These are phyloP conservation scores for Alopecurus myosuroides DNA, from an alignment of 176 grass and related monocot genomes.

Conservation along the genomic window DNA sequence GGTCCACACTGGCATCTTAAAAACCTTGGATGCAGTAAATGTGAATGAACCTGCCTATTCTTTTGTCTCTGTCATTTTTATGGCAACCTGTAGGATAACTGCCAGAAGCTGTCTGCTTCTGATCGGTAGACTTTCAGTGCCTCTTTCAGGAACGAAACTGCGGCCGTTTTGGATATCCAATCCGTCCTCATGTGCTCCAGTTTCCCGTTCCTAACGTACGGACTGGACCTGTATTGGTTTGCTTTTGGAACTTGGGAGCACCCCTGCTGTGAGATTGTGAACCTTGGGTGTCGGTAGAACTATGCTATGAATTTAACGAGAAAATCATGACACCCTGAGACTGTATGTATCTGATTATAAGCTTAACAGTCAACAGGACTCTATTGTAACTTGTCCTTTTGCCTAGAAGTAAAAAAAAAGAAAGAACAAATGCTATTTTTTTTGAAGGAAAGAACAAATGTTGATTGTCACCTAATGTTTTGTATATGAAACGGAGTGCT, in stretches of 20 bases:
- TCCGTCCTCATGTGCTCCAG: neutral
- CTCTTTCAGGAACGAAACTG: neutral
- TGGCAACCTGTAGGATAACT: neutral
- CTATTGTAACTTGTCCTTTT: neutral
- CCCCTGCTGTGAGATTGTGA: neutral
- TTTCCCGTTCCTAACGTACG: neutral
- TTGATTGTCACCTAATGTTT: neutral
- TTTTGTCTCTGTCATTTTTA: neutral
- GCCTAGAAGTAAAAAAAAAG: neutral
- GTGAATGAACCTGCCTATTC: neutral
- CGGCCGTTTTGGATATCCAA: neutral
- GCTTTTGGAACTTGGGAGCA: neutral
- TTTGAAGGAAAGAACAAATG: no score
- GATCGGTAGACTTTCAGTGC: neutral
- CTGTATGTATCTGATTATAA: neutral
- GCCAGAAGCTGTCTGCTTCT: neutral
- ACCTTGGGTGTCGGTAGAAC: neutral
- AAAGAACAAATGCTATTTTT: no score
- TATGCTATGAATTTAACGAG: neutral
- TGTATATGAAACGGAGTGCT: neutral
- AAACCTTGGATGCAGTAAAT: constrained; percentile 12
- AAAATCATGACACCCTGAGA: neutral
- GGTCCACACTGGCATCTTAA: neutral
- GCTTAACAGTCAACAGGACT: neutral
- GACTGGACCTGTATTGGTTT: neutral